Base-by-base conservation (phyloP, 73 alveolate genomes). In the Paramecium biaurelia region DNA sequence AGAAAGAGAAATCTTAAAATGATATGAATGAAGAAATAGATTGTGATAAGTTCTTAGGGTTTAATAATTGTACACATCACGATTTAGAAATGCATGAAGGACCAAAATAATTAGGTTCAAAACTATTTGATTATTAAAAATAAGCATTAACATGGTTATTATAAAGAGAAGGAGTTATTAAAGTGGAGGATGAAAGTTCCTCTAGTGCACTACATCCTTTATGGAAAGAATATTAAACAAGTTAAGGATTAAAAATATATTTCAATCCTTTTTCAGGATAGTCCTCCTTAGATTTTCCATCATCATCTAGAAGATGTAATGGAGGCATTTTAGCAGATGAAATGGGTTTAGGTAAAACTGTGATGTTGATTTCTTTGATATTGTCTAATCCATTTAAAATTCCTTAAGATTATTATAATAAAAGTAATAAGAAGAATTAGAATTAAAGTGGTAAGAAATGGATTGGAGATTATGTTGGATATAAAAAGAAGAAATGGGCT, bases 281-380 rank as follows among this genome's bases (percentile, higher is more conserved):
- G 26, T 68, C 92, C 26, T 30, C 93, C 9, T 49, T 72, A 5
- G 38, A 53, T 23, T 93, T 92, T 42, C 96, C 95, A 11, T 49
- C 67, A 3, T 90, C 95, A 2, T 45, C 72, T 28, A 26, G 59
- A 28, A 68, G 85, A 47, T 93, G 96, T 45, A 85, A 86, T 72
- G 98, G 98, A 45, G 95, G 97, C 35, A 94, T 95, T 38, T 85
- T 95, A 15, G 98, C 97, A 0, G 98, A 95, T 85, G 98, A 95
- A 70, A 95, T 95, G 98, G 98, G 98, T 20, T 85, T 95, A 11
- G 98, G 98, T 15, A 95, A 95, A 59, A 95, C 98, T 7, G 98
- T 95, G 5, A 93, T 92, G 97, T 58, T 92, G n/a, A 45, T 93
- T 15, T 28, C 93, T 15, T 76, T 93, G 20, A 92, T 93, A 21